Percentiles rank a stretch among this genome's conserved stretches.
Conservation (phyloP, 2,329 filamentous ascomycete species). For the Dactylellina leptospora region DNA sequence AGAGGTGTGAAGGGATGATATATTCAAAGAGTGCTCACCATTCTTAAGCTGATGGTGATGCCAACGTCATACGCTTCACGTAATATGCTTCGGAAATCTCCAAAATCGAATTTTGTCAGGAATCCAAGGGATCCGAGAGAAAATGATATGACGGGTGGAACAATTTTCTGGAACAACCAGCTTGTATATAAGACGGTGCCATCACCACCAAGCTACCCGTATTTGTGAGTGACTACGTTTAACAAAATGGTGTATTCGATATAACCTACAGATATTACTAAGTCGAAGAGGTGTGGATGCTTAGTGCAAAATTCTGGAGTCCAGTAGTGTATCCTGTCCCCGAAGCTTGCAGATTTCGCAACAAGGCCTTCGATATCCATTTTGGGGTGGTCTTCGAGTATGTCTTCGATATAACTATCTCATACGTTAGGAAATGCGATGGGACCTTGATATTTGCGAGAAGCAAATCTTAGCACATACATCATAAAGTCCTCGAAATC, state of each 20-base stretch:
- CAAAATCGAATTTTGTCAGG: constrained; percentile 94
- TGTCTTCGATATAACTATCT: constrained; percentile 74
- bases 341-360: constrained; percentile 67
- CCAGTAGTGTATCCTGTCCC: constrained; percentile 79
- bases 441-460: not conserved
- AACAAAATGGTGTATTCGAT: not conserved
- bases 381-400: constrained; percentile 72
- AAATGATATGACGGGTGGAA: constrained; percentile 92
- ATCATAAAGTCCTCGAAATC: constrained; percentile 78
- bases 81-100: constrained; percentile 74
- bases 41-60: constrained; percentile 83
- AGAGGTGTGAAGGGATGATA: not conserved
- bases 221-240: not conserved
- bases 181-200: constrained; percentile 97
- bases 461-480: constrained; percentile 62
- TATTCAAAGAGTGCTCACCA: constrained; percentile 60
- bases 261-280: constrained; percentile 75
- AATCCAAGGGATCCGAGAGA: constrained; percentile 91
- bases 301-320: constrained; percentile 77
- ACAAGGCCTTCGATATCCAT: constrained; percentile 79
- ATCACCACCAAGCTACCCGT: constrained; percentile 76
- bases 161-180: constrained; percentile 95
- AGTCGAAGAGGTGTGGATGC: constrained; percentile 88
- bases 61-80: constrained; percentile 77
- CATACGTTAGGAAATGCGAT: constrained; percentile 23